Evolutionary conservation across 2,329 filamentous ascomycete genomes (phyloP).

Genomic region (Penicillium occitanis): DNA sequence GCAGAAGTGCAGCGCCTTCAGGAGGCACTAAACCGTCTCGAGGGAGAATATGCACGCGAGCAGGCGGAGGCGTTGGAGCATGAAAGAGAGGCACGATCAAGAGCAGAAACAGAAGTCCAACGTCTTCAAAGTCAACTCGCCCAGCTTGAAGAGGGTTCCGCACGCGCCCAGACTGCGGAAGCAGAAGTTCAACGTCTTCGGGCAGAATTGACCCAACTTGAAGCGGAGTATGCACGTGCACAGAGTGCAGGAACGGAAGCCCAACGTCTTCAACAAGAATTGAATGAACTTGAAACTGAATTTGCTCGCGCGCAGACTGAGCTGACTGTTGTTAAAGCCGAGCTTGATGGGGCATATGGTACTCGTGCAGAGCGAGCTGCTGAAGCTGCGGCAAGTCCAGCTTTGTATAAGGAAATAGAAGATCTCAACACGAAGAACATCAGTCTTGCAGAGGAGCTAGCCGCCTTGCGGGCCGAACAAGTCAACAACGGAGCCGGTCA

Average conservation of each 20-base stretch:
- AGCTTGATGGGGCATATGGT: constrained; percentile 93
- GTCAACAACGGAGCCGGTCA: constrained; percentile 30
- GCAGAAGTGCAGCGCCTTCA: constrained; percentile 39
- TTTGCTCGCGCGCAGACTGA: constrained; percentile 69
- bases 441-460: constrained; percentile 50
- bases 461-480: constrained; percentile 39
- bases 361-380: constrained; percentile 67
- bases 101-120: constrained; percentile 30
- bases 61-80: constrained; percentile 32
- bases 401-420: constrained; percentile 61
- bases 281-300: constrained; percentile 59
- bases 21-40: constrained; percentile 54
- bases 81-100: constrained; percentile 20
- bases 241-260: constrained; percentile 53
- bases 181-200: constrained; percentile 40
- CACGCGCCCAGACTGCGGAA: constrained; percentile 61
- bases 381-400: constrained; percentile 60
- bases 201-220: constrained; percentile 54
- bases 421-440: constrained; percentile 52
- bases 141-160: constrained; percentile 62
- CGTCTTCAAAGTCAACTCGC: constrained; percentile 50
- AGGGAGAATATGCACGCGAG: constrained; percentile 64
- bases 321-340: constrained; percentile 84
- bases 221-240: constrained; percentile 63
- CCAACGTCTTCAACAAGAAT: constrained; percentile 49